These are phyloP conservation scores for Pleodorina starrii DNA, from an alignment of 139 green algal genomes.

Conservation along the genomic window DNA sequence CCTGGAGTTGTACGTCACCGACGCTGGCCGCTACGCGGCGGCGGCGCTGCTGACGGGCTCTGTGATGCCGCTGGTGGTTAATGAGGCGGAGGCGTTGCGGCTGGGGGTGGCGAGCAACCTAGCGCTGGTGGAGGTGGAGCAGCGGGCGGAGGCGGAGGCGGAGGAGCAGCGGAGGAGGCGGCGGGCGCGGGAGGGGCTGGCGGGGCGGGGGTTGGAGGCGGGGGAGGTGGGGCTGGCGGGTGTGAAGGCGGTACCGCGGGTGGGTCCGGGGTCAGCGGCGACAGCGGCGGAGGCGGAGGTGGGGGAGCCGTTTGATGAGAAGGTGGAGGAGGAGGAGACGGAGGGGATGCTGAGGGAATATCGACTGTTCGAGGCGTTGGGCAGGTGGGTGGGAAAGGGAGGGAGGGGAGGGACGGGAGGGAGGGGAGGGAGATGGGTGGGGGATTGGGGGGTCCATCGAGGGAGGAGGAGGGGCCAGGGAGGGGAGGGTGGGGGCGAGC, in stretches of 20 bases:
- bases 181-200: background rate
- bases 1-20: slow-evolving; percentile 26
- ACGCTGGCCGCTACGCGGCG: background rate
- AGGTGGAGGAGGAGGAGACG: background rate
- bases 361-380: slow-evolving; percentile 37
- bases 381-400: background rate
- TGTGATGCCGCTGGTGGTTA: slow-evolving; percentile 1
- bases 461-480: too few relatives aligned
- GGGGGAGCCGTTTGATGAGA: slow-evolving; percentile 1
- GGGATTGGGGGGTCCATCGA: too few relatives aligned
- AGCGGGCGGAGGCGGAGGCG: background rate
- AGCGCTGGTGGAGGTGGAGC: slow-evolving; percentile 9
- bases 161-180: background rate
- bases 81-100: slow-evolving; percentile 48
- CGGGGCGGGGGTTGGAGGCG: background rate
- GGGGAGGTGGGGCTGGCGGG: background rate
- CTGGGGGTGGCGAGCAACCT: slow-evolving; percentile 45
- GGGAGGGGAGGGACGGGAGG: background rate
- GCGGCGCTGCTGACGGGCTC: background rate
- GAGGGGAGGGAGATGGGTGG: background rate
- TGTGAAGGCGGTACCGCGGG: background rate
- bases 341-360: slow-evolving; percentile 48
- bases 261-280: background rate
- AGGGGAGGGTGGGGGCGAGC: too few relatives aligned
- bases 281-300: background rate